phyloP scores from a whole-genome alignment of 2,329 filamentous ascomycete genomes.

The Aspergillus puulaauensis region DNA sequence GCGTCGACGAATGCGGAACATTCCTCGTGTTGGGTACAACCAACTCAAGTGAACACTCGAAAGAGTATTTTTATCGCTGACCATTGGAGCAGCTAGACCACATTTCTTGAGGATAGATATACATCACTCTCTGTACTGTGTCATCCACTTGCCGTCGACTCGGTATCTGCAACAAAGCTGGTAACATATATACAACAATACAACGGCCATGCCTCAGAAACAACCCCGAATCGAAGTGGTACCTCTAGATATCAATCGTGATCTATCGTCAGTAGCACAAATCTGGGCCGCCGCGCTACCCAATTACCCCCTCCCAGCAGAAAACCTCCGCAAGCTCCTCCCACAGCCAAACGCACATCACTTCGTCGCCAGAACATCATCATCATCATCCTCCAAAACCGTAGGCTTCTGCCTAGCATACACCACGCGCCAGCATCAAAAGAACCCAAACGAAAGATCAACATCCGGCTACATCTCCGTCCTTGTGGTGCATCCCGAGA shows the following conservation, averaged over 20 bases:
- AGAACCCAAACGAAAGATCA: conserved; percentile 3
- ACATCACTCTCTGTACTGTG: neutral
- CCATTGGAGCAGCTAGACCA: too few relatives aligned
- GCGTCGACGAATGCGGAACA: neutral
- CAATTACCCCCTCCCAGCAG: conserved; percentile 32
- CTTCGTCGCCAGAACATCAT: conserved; percentile 31
- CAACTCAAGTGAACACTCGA: too few relatives aligned
- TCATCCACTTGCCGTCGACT: too few relatives aligned
- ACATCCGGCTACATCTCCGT: conserved; percentile 34
- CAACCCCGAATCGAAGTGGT: conserved; percentile 1
- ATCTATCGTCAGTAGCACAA: conserved; percentile 29
- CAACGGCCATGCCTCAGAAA: neutral
- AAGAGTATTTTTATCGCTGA: too few relatives aligned
- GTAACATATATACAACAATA: neutral
- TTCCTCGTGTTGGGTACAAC: neutral
- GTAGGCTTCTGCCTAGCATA: conserved; percentile 43
- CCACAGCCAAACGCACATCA: conserved; percentile 29
- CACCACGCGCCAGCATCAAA: conserved; percentile 21
- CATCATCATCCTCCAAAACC: conserved; percentile 15
- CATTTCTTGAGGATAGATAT: neutral
- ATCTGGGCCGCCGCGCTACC: conserved; percentile 41
- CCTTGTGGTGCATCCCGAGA: conserved; percentile 36
- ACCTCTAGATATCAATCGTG: conserved; percentile 21
- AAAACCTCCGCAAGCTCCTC: conserved; percentile 30
- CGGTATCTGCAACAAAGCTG: too few relatives aligned